phyloP scores from a whole-genome alignment of 768 basidiomycete species.

The Thelephora ganbajun region DNA sequence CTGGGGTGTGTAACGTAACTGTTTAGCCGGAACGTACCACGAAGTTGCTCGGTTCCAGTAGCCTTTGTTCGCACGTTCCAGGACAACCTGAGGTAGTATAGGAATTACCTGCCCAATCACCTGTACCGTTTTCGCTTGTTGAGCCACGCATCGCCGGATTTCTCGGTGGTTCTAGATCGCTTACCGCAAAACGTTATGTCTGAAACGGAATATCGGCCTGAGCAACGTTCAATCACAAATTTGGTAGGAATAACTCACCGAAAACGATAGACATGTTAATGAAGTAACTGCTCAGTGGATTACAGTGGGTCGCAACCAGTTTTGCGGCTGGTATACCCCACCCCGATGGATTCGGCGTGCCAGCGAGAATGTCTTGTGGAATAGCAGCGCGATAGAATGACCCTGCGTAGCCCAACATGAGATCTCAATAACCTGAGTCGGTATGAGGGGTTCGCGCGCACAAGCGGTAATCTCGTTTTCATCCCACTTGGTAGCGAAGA shows the following conservation, averaged over 20 bases:
- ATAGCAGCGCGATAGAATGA: slow-evolving; percentile 73
- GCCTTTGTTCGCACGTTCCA: slow-evolving; percentile 48
- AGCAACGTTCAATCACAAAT: slow-evolving; percentile 2
- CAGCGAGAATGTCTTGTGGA: slow-evolving; percentile 48
- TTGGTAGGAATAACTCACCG: slow-evolving; percentile 28
- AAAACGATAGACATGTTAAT: slow-evolving; percentile 62
- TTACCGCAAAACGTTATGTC: slow-evolving; percentile 76
- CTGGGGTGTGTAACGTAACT: neutral
- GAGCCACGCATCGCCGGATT: too few species aligned
- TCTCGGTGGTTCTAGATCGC: too few species aligned
- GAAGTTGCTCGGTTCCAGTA: slow-evolving; percentile 62
- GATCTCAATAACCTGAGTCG: neutral
- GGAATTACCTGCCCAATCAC: slow-evolving; percentile 74
- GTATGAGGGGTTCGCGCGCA: slow-evolving; percentile 23
- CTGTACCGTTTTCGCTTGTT: too few species aligned
- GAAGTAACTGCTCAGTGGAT: slow-evolving; percentile 41
- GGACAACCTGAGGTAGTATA: slow-evolving; percentile 64
- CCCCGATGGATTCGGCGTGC: slow-evolving; percentile 45
- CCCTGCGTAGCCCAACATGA: slow-evolving; percentile 28
- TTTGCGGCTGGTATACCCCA: slow-evolving; percentile 61
- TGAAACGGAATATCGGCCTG: slow-evolving; percentile 15
- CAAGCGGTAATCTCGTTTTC: slow-evolving; percentile 61
- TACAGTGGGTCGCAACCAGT: slow-evolving; percentile 38
- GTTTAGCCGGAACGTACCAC: slow-evolving; percentile 36
- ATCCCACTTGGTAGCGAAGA: slow-evolving; percentile 88